Conservation (phyloP, 306 rosid genomes). For the Macrotyloma uniflorum region DNA sequence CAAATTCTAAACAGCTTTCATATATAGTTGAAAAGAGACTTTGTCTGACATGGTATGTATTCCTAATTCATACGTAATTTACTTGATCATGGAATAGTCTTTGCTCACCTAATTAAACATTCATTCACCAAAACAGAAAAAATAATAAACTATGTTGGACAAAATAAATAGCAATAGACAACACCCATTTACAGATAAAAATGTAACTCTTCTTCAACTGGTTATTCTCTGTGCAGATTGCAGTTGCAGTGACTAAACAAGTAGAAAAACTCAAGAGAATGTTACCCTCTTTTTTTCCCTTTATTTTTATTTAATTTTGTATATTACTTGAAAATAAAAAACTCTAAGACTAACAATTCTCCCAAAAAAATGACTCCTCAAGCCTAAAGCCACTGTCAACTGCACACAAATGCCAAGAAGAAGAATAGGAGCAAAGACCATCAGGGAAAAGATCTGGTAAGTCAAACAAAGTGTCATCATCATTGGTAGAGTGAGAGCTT, state of each 20-base stretch:
- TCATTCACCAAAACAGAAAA: background rate
- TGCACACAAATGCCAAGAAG: constrained; percentile 70
- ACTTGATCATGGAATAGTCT: background rate
- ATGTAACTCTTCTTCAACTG: constrained; percentile 14
- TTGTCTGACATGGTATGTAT: background rate
- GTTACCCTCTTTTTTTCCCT: background rate
- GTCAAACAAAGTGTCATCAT: constrained; percentile 76
- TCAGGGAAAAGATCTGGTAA: constrained; percentile 79
- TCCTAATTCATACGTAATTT: background rate
- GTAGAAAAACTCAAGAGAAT: background rate
- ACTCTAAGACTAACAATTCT: constrained; percentile 31
- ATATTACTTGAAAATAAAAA: background rate
- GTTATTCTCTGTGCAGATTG: constrained; percentile 22
- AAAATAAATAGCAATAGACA: background rate
- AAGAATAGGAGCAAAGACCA: constrained; percentile 51
- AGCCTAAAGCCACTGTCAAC: constrained; percentile 57
- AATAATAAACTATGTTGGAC: background rate
- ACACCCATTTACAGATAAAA: constrained; percentile 3
- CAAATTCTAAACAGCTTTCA: background rate
- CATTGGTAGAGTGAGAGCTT: constrained; percentile 39
- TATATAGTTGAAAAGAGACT: background rate
- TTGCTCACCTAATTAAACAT: background rate
- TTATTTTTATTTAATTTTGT: background rate
- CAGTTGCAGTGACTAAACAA: constrained; percentile 25
- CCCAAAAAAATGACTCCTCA: constrained; percentile 74